Base-by-base conservation (phyloP, 139 green algal species). In the Coccomyxa sp. region DNA sequence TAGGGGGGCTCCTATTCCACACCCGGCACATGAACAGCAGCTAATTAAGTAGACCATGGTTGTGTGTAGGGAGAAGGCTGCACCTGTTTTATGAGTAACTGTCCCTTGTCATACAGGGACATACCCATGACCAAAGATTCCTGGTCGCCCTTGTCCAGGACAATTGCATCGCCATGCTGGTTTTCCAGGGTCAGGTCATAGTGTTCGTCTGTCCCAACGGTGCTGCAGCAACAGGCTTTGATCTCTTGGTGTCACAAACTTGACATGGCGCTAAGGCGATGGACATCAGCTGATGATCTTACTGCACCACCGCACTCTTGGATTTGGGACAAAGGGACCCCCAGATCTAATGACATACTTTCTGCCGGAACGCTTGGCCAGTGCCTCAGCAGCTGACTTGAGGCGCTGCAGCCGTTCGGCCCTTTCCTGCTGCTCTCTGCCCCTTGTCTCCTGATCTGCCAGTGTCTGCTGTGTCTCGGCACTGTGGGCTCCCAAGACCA, bases 181-280 rank as follows among this genome's bases (percentile, higher is more conserved):
- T 93, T 91, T 32, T 92, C 88, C 16, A 94, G 81, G 28, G 80
- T 75, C 21, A 93, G 83, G 10, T 88, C 83, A 13, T 87, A 89
- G 27, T 45, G 27, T 0, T 4, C 10, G 0, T 77, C 82, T 79
- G 83, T 67, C 57, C 80, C 76, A 18, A 28, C 7, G 16, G 30
- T 59, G 23, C 31, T 80, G 31, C 76, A 58, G 76, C 23, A 25
- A 71, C 21, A 71, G 1, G 9, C 63, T 28, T 9, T 28, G 63
- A 1, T 71, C 63, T 28, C 18, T 21, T 71, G 21, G 21, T 71
- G 63, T 71, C 38, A 51, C 38, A 51, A 51, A 51, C 18, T 25
- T 28, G 63, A 71, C 63, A 25, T 9, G 18, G 9, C 63, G 21
- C 18, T 71, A 9, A 21, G 63, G 18, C 7, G 63, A 25, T 25